Evolutionary conservation across 495 filamentous ascomycete species (phyloP).

Genomic region (Xylaria bambusicola): DNA sequence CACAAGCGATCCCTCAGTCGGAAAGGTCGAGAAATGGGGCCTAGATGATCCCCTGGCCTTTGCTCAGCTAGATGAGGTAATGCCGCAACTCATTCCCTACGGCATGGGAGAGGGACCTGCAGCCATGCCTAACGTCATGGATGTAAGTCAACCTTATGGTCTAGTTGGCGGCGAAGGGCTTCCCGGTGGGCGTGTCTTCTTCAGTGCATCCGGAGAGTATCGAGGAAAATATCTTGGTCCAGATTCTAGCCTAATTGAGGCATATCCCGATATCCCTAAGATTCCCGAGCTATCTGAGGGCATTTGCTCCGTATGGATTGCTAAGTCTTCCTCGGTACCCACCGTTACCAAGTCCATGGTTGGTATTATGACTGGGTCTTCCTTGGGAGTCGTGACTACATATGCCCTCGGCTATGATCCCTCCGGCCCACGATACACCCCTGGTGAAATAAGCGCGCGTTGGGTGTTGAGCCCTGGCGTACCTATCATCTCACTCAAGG

Average conservation of each 20-base stretch:
- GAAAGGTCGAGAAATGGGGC: slow-evolving; percentile 84
- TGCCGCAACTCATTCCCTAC: slow-evolving; percentile 72
- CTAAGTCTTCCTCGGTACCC: slow-evolving; percentile 73
- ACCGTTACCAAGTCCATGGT: slow-evolving; percentile 73
- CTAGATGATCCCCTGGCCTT: slow-evolving; percentile 72
- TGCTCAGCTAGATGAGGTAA: slow-evolving; percentile 72
- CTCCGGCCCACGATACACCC: slow-evolving; percentile 64
- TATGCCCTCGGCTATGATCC: slow-evolving; percentile 75
- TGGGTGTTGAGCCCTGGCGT: slow-evolving; percentile 93
- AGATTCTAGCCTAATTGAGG: slow-evolving; percentile 47
- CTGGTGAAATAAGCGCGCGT: slow-evolving; percentile 76
- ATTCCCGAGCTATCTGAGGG: slow-evolving; percentile 62
- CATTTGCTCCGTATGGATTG: slow-evolving; percentile 85
- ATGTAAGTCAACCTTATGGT: slow-evolving; percentile 81
- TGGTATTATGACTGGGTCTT: slow-evolving; percentile 82
- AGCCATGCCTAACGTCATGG: slow-evolving; percentile 80
- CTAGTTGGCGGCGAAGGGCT: slow-evolving; percentile 83
- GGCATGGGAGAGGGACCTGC: slow-evolving; percentile 76
- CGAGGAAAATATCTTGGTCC: slow-evolving; percentile 72
- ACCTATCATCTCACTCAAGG: slow-evolving; percentile 80
- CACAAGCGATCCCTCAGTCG: slow-evolving; percentile 71
- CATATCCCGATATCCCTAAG: slow-evolving; percentile 69
- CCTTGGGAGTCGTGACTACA: slow-evolving; percentile 79
- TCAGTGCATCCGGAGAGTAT: slow-evolving; percentile 70
- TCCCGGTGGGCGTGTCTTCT: slow-evolving; percentile 77